Base-by-base conservation (phyloP, 2,329 filamentous ascomycete genomes). In the Phaeophleospora eucalypticola region DNA sequence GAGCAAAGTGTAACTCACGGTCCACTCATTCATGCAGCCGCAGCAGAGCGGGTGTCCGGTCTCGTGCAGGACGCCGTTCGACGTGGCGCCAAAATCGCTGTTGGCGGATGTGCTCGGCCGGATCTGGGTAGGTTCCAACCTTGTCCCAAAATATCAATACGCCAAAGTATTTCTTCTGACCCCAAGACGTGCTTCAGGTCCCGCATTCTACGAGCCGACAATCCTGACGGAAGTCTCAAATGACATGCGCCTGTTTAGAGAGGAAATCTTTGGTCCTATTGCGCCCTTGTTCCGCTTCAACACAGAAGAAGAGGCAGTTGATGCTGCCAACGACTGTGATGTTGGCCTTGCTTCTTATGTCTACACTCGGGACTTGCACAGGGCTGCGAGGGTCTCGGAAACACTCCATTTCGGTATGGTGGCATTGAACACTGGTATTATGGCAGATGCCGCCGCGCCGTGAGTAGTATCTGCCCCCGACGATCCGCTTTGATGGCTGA, bases 21-120 rank as follows among this genome's bases (percentile, higher is more conserved):
- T 0, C 87, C 87, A n/a, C 71, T 93, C 12, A 89, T 96, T 61
- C 88, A 95, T 71, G 80, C 82, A 48, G 83, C 87, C 34, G 90
- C 90, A 8, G 74, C 89, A 42, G 70, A 71, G 54, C 94, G 95
- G 71, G 88, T 87, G 18, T 79, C 86, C 36, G 73, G 78, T 36
- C 89, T 95, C 64, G 85, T 95, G 37, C 74, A 79, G 46, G 88
- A 95, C 62, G 89, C 89, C 14, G 74, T 82, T 57, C 70, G 74
- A 51, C 88, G 90, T 4, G 51, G 51, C 14, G 51, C 41, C 19
- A 54, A 45, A 20, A 34, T 54, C n/a, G 34, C 48, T 15, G 36
- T 49, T 19, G 51, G 51, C 18, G 51, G 51, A 9, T n/a, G n/a
- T n/a, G n/a, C n/a, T n/a, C 14, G 19, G 12, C 38, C 43, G 27